phyloP scores from a whole-genome alignment of 148 eudicot genomes.

The Gaultheria prostrata region DNA sequence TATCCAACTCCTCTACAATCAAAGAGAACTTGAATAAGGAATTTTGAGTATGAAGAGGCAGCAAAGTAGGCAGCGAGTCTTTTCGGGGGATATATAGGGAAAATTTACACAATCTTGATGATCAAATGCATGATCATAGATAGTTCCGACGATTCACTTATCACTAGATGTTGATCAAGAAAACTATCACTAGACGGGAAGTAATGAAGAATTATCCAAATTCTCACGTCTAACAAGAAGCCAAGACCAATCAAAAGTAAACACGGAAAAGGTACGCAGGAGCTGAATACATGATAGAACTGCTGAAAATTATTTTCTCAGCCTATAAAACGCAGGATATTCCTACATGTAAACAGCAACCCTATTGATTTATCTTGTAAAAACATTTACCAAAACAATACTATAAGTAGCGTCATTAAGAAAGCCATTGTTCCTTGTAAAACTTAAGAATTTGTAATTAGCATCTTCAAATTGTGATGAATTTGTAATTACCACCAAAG shows the following conservation, averaged over 20 bases:
- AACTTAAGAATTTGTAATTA: neutral
- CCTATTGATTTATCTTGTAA: neutral
- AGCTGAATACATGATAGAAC: neutral
- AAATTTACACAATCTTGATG: neutral
- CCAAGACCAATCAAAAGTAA: neutral
- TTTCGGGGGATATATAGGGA: neutral
- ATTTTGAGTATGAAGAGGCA: neutral
- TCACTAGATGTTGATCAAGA: neutral
- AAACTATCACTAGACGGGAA: neutral
- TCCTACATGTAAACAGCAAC: neutral
- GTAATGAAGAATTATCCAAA: neutral
- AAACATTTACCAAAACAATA: neutral
- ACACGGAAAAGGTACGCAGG: neutral
- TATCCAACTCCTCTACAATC: neutral
- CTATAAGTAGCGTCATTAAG: neutral
- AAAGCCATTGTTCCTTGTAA: constrained; percentile 3
- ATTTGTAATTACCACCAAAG: neutral
- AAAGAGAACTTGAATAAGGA: neutral
- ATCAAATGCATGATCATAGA: neutral
- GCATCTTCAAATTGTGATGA: neutral
- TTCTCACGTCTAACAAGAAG: neutral
- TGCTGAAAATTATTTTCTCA: neutral
- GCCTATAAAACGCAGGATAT: neutral
- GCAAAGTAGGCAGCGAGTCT: neutral
- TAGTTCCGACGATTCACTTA: neutral